A percentile compares a stretch with the other conserved stretches of the same genome.
Evolutionary conservation across 305 asterid species (phyloP).

Genomic region (Salvia sclarea): DNA sequence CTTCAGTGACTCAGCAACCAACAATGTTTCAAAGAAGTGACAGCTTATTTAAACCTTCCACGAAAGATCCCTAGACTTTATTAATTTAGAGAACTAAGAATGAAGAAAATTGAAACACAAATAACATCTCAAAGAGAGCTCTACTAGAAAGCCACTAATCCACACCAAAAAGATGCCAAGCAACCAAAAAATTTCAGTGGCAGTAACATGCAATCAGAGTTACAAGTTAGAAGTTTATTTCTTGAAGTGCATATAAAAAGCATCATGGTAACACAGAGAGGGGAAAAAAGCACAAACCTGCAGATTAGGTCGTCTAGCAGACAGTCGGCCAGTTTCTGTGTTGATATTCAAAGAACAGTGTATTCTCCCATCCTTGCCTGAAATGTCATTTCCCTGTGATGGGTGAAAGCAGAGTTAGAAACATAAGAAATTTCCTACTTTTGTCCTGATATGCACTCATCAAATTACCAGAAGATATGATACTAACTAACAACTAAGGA

Average conservation of each 20-base stretch:
- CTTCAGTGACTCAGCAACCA: background rate
- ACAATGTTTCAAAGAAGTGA: background rate
- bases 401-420: slow-evolving; percentile 22
- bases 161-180: background rate
- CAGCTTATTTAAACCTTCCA: background rate
- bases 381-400: slow-evolving; percentile 71
- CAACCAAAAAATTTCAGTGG: background rate
- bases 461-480: background rate
- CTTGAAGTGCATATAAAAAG: background rate
- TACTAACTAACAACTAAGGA: background rate
- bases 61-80: background rate
- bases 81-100: background rate
- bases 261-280: background rate
- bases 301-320: slow-evolving; percentile 99
- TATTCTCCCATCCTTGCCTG: slow-evolving; percentile 84
- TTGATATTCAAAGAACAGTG: slow-evolving; percentile 97
- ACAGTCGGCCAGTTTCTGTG: slow-evolving; percentile 97
- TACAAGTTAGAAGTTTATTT: slow-evolving; percentile 19
- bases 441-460: no score
- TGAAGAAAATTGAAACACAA: background rate
- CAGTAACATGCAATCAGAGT: background rate
- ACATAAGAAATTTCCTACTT: no score
- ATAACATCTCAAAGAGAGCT: background rate
- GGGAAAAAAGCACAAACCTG: slow-evolving; percentile 56
- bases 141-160: background rate